Evolutionary conservation across 345 rosid species (phyloP), one percentile per base, ranked within the genome.

Genomic region (Lepidium sativum): DNA sequence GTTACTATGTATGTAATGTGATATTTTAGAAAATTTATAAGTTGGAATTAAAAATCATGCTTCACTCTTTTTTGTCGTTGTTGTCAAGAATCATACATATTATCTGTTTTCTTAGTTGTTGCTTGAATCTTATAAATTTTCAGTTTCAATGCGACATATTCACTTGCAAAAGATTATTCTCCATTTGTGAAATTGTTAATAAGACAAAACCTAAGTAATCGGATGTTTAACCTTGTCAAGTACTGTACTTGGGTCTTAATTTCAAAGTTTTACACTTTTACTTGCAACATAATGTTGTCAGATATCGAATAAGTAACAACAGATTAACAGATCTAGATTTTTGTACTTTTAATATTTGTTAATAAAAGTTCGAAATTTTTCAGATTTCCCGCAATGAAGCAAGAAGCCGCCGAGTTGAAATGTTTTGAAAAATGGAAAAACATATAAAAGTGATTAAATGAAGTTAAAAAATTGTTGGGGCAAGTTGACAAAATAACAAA

Each of bases 341-440:
- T 29, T 3, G 3, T 37, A 3, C 7, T 6, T 21, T 21, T 40
- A 3, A 4, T 10, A 6, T 23, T 21, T 18, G 21, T 9, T 6
- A 40, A 9, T 16, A 34, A 55, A 55, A n/a, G 4, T 18, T 35
- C 8, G 25, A 31, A 52, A 6, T 0, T 34, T 69, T 61, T 61
- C 25, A 62, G 29, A 53, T 61, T 65, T 72, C 67, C 67, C 67
- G 67, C 71, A 65, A 65, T 23, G 40, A 34, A 17, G 71, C 16
- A 53, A 72, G 41, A 34, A 57, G 16, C 35, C 71, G 76, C 76
- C 52, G n/a, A 53, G 58, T 35, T 53, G 6, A 73, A 73, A 67
- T 38, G 61, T 52, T 67, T 73, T 61, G 67, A 54, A 73, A 58
- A 38, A 6, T 18, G 23, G 10, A 11, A 58, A 56, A 20, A 16